Base-by-base conservation (phyloP, 1,139 yeast genomes). In the Yamadazyma triangularis region DNA sequence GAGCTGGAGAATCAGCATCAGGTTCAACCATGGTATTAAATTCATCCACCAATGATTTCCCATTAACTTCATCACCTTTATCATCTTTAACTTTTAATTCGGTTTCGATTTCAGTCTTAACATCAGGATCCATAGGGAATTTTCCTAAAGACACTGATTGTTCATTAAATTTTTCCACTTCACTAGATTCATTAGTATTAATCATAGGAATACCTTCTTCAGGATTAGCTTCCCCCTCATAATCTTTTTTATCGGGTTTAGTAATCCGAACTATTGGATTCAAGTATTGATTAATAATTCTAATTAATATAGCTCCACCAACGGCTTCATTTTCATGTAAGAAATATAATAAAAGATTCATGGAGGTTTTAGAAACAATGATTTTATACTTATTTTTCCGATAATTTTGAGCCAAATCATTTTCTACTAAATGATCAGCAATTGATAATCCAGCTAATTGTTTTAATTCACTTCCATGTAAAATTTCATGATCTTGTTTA, bases 251-350 rank as follows among this genome's bases (percentile, higher is more conserved):
- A 40, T 66, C 73, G 4, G 73, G 71, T 39, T 63, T 54, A 7
- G 68, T 62, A 26, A 73, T 66, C 7, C 75, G 68, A 13, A 75
- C 70, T 13, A 77, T 71, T 8, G 94, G 83, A 37, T 85, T 80
- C 44, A 93, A 69, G 52, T 87, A 79, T 58, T 88, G 91, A 59
- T 91, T 91, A 40, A 93, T 79, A 32, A 88, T 73, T 43, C 96
- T 70, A 34, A 91, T 86, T 34, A 89, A 68, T 27, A 89, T 73
- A 3, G 93, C 83, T 4, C 98, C 98, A 23, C 97, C 97, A 32
- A 81, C 81, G 6, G 86, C 84, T 57, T 88, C 97, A 50, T 87
- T 86, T 51, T 91, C 97, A 53, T 87, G 95, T 35, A 93, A 61
- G 47, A 88, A 91, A 53, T 86, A 86, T 31, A 93, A 65, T 44